Evolutionary conservation across 2,329 filamentous ascomycete species (phyloP).

Genomic region (Coniochaeta ligniaria): DNA sequence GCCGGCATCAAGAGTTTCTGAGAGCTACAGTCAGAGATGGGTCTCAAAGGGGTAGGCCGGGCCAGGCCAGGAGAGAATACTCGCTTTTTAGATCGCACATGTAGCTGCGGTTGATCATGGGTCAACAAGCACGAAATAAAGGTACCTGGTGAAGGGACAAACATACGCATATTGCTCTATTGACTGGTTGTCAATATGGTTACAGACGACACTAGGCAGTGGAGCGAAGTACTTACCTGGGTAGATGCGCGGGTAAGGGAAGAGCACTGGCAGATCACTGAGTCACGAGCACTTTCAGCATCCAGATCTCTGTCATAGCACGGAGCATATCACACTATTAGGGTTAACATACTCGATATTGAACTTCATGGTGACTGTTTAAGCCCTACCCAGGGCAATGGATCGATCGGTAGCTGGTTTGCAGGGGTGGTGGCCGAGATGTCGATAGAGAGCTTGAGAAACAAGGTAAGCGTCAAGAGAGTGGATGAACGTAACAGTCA

Average conservation of each 20-base stretch:
- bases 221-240: constrained; percentile 31
- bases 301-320: background rate
- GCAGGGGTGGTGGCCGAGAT: background rate
- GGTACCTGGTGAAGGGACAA: constrained; percentile 6
- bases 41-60: background rate
- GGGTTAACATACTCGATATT: constrained; percentile 36
- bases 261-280: constrained; percentile 47
- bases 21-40: constrained; percentile 5
- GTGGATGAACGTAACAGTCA: background rate
- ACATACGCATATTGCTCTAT: constrained; percentile 21
- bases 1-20: constrained; percentile 78
- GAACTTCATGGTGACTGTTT: constrained; percentile 37
- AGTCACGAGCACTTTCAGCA: background rate
- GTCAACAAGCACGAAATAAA: background rate
- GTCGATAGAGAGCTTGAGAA: background rate
- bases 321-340: background rate
- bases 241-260: constrained; percentile 53
- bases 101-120: constrained; percentile 27
- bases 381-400: background rate
- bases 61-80: constrained; percentile 1
- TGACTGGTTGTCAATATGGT: constrained; percentile 6
- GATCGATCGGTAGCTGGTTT: background rate
- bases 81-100: constrained; percentile 52
- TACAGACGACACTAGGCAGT: background rate
- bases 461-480: background rate